Evolutionary conservation across 495 filamentous ascomycete species (phyloP).

Genomic region (Jackrogersella minutella): DNA sequence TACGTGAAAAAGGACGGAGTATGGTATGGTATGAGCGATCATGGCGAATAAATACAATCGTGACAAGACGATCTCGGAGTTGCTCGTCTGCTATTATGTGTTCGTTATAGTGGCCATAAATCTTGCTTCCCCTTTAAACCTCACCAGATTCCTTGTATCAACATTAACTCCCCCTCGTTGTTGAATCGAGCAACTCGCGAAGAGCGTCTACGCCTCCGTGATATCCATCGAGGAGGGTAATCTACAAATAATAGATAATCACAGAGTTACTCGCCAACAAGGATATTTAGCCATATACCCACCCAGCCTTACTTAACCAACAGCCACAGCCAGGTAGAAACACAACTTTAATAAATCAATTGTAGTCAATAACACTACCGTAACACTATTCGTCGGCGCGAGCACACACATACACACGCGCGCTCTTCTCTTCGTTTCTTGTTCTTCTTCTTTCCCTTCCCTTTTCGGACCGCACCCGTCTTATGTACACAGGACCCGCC

Average conservation of each 20-base stretch:
- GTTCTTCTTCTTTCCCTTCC: not conserved
- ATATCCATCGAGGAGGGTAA: no score
- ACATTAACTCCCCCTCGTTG: no score
- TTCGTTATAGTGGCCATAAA: no score
- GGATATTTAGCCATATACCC: not conserved
- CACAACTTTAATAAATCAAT: not conserved
- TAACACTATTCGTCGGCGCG: conserved; percentile 3
- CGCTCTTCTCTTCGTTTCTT: not conserved
- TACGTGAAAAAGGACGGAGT: not conserved
- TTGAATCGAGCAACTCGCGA: no score
- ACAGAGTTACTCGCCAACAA: no score
- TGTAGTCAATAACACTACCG: conserved; percentile 6
- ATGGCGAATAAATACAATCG: conserved; percentile 8
- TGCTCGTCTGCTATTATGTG: not conserved
- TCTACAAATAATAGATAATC: no score
- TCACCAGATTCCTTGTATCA: no score
- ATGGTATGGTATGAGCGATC: conserved; percentile 6
- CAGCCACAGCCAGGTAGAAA: not conserved
- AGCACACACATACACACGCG: not conserved
- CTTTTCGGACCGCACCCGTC: not conserved
- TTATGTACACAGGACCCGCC: not conserved
- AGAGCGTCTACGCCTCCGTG: no score
- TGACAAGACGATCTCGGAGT: not conserved
- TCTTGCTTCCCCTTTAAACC: no score
- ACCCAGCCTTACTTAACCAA: not conserved